Conservation (phyloP, 2,329 filamentous ascomycete genomes). For the Ophiosphaerella herpotricha region DNA sequence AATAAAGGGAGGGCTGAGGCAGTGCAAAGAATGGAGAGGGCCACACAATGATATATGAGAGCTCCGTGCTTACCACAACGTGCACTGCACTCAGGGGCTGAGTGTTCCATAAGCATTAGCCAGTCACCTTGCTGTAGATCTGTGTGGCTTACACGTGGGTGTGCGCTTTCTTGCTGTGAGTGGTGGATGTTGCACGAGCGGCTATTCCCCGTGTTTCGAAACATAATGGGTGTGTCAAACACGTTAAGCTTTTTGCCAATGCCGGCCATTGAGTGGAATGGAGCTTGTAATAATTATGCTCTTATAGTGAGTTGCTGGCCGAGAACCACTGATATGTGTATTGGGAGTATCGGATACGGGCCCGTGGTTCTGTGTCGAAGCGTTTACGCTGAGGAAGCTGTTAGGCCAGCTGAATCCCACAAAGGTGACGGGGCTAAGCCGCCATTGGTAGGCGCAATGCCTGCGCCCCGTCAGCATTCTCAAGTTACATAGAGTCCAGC, state of each 20-base stretch:
- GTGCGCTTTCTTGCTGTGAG: constrained; percentile 12
- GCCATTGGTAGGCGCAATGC: neutral
- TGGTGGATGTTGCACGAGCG: constrained; percentile 11
- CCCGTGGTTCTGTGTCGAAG: neutral
- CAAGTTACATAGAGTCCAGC: too few species aligned
- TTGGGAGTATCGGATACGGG: neutral
- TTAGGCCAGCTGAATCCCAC: too few species aligned
- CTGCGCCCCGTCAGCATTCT: neutral
- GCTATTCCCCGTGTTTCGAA: constrained; percentile 24
- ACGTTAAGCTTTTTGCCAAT: constrained; percentile 28
- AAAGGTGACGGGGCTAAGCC: neutral
- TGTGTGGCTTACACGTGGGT: constrained; percentile 14
- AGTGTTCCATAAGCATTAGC: constrained; percentile 1
- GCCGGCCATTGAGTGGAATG: constrained; percentile 1
- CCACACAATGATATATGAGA: constrained; percentile 13
- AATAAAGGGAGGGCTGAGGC: constrained; percentile 15
- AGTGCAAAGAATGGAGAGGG: constrained; percentile 11
- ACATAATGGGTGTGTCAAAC: constrained; percentile 12
- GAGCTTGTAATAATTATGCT: neutral
- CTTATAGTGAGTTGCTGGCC: neutral
- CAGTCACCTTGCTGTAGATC: constrained; percentile 13
- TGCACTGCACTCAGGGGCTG: neutral
- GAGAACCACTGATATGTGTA: neutral
- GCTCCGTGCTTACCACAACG: constrained; percentile 7
- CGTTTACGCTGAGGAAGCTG: neutral